Conservation (phyloP, 2,329 filamentous ascomycete genomes). For the Fusarium phyllophilum region DNA sequence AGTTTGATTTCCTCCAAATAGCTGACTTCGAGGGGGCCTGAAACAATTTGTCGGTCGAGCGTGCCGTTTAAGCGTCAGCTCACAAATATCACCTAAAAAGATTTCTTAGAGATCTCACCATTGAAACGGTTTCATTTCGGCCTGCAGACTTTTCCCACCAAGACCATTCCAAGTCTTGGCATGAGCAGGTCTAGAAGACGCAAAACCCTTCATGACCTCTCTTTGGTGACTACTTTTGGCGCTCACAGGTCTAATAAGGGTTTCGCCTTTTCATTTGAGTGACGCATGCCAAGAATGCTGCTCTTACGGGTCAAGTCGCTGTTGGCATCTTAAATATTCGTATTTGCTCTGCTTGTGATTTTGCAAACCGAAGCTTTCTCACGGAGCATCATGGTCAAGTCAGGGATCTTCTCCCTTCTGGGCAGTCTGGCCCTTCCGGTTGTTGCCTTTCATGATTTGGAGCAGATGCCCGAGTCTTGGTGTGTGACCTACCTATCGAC, state of each 20-base stretch:
- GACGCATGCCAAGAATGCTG: background rate
- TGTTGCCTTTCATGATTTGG: background rate
- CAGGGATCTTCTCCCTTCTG: background rate
- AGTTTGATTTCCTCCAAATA: background rate
- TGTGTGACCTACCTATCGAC: background rate
- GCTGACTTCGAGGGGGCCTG: background rate
- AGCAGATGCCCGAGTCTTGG: background rate
- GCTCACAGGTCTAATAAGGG: background rate
- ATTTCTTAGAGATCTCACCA: background rate
- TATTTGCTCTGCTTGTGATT: background rate
- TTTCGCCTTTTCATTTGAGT: rapidly evolving
- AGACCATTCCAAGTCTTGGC: background rate
- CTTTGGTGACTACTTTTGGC: background rate
- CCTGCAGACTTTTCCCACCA: background rate
- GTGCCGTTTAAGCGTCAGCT: background rate
- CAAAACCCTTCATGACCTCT: rapidly evolving
- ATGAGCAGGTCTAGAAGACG: background rate
- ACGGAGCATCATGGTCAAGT: background rate
- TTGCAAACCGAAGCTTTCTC: background rate
- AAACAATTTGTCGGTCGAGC: background rate
- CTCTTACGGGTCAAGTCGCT: rapidly evolving
- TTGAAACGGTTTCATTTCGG: background rate
- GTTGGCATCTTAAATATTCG: background rate
- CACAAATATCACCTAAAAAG: background rate
- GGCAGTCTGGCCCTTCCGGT: background rate